These are phyloP conservation scores for Lichtheimia ramosa DNA, from an alignment of 371 early-diverging fungal genomes.

Conservation along the genomic window DNA sequence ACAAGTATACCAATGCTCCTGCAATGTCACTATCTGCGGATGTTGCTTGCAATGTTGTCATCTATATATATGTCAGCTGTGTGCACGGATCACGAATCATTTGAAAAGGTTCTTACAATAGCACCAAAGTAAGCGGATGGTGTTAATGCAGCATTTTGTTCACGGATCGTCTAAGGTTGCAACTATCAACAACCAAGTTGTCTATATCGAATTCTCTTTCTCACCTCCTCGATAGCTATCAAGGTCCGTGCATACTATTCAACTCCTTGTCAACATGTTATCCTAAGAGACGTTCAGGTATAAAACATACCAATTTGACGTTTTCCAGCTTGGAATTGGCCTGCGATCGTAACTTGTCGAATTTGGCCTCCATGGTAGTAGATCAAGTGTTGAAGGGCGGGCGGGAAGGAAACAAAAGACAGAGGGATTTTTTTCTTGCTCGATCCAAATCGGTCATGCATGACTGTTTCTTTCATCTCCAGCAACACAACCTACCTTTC, in stretches of 20 bases:
- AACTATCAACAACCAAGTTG: neutral
- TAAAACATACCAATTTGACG: constrained; percentile 64
- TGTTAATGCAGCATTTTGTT: constrained; percentile 63
- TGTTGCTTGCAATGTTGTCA: constrained; percentile 62
- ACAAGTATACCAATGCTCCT: constrained; percentile 74
- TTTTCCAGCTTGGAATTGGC: constrained; percentile 79
- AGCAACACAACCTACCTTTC: too few relatives aligned
- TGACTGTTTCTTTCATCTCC: too few relatives aligned
- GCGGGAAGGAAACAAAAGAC: too few relatives aligned
- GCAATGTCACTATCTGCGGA: constrained; percentile 52
- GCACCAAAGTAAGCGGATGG: constrained; percentile 91
- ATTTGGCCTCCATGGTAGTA: constrained; percentile 47
- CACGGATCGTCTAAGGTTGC: constrained; percentile 63
- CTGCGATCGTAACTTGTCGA: constrained; percentile 62
- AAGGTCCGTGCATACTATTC: constrained; percentile 72
- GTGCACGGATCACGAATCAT: neutral
- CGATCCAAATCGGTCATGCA: too few relatives aligned
- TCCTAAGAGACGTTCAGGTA: neutral
- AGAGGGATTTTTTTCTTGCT: too few relatives aligned
- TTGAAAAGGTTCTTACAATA: constrained; percentile 57
- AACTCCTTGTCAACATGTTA: neutral
- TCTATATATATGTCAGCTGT: constrained; percentile 44
- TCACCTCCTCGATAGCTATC: constrained; percentile 85
- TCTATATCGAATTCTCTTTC: too few relatives aligned
- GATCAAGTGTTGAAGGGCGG: too few relatives aligned